Evolutionary conservation across 345 rosid species (phyloP), one percentile per base, ranked within the genome.

Genomic region (Euclidium syriacum): DNA sequence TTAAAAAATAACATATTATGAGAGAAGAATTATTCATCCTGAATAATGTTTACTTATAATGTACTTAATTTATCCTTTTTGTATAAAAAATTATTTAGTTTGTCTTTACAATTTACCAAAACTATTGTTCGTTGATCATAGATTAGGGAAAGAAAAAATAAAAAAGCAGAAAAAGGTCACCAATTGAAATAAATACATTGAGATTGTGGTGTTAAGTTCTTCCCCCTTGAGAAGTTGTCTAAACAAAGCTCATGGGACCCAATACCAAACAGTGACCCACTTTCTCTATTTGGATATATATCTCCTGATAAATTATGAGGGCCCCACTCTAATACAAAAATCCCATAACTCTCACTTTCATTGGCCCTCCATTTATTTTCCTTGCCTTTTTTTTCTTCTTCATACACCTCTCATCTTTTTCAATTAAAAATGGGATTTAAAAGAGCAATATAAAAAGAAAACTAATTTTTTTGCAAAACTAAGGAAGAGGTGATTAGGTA

Each of bases 311-410:
- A 52, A 62, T 53, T 53, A 10, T 4, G 10, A 0, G 34, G 56
- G 15, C 0, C 56, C 55, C 15, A 61, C 41, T 44, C 39, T 18
- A 5, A 5, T 60, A 52, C 68, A 52, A 68, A 68, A 18, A 52
- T 60, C 73, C 55, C 67, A 69, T 26, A 52, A 60, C 67, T 60
- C 54, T 69, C 67, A 34, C 55, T 69, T 43, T 69, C 67, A 60
- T 33, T 68, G 67, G 53, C 54, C 61, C 52, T 11, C 4, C 17
- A 2, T 35, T 54, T 49, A 24, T 33, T 15, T 40, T 48, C 20
- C 23, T 19, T 10, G 4, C 18, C 0, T 27, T 16, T 34, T 34
- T 44, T 24, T 0, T 1, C 25, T 30, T 12, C 5, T 15, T 33
- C 3, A 61, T 38, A 39, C 8, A 43, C 8, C 33, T 40, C 43